Conservation (phyloP, 345 rosid genomes). For the Fremontodendron californicum region DNA sequence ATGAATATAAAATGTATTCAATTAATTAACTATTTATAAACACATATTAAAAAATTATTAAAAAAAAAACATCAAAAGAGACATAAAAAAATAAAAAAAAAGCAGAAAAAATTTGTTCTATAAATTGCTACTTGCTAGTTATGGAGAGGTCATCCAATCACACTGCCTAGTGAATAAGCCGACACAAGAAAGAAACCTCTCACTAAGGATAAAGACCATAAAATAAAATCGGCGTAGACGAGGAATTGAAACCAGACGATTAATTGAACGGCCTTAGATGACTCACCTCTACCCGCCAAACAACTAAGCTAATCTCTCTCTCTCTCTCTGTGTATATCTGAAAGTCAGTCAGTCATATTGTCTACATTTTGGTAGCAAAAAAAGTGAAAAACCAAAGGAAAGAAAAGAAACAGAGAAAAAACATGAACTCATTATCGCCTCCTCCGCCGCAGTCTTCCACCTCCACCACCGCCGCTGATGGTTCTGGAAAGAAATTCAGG, state of each 20-base stretch:
- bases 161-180: neutral
- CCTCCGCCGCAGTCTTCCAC: slow-evolving; percentile 38
- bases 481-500: slow-evolving; percentile 66
- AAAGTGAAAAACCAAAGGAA: neutral
- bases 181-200: neutral
- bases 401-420: neutral
- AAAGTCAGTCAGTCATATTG: neutral
- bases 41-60: no score
- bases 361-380: neutral
- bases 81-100: no score
- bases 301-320: neutral
- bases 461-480: slow-evolving; percentile 28
- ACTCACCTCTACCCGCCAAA: slow-evolving; percentile 32
- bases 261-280: slow-evolving; percentile 36
- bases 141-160: neutral
- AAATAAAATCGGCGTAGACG: slow-evolving; percentile 27
- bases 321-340: no score
- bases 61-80: neutral
- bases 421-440: slow-evolving; percentile 34
- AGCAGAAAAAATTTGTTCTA: no score
- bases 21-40: no score
- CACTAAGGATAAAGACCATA: neutral
- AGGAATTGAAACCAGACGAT: slow-evolving; percentile 28
- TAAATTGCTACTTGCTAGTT: neutral
- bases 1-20: no score